Evolutionary conservation across 176 grass and related monocot species (phyloP).

Genomic region (Carex cristatella): DNA sequence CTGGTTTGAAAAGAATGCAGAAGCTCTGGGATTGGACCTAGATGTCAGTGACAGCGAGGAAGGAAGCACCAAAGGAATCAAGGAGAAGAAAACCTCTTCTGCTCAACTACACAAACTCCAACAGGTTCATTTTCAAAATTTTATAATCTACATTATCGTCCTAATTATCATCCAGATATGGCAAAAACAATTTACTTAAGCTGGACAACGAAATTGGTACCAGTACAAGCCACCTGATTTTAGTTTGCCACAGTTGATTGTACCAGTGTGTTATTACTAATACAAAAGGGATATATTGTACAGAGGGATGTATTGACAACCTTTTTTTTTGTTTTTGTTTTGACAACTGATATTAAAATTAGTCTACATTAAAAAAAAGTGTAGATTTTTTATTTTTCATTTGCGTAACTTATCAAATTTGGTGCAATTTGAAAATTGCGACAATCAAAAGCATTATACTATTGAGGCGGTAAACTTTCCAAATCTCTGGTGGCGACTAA

Average conservation of each 20-base stretch:
- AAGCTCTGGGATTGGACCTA: constrained; percentile 61
- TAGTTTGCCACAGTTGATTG: constrained; percentile 4
- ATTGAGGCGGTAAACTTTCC: neutral
- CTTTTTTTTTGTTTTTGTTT: neutral
- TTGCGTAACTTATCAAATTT: neutral
- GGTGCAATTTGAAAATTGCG: neutral
- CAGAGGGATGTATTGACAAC: neutral
- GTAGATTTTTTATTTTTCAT: neutral
- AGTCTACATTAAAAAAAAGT: neutral
- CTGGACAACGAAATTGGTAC: neutral
- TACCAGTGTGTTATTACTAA: neutral
- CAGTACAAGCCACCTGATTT: neutral
- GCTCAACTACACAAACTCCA: constrained; percentile 62
- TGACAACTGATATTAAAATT: neutral
- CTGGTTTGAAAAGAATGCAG: constrained; percentile 78
- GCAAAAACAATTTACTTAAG: neutral
- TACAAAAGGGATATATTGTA: too few species aligned
- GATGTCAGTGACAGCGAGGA: constrained; percentile 72
- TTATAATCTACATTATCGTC: neutral
- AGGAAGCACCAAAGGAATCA: constrained; percentile 42
- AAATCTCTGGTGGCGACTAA: neutral
- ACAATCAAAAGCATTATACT: neutral
- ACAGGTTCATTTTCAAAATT: constrained; percentile 46
- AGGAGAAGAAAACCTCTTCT: constrained; percentile 51
- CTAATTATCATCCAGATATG: neutral